Evolutionary conservation across 805 yeast genomes (phyloP).

Genomic region (Pichia nanzhaoensis): DNA sequence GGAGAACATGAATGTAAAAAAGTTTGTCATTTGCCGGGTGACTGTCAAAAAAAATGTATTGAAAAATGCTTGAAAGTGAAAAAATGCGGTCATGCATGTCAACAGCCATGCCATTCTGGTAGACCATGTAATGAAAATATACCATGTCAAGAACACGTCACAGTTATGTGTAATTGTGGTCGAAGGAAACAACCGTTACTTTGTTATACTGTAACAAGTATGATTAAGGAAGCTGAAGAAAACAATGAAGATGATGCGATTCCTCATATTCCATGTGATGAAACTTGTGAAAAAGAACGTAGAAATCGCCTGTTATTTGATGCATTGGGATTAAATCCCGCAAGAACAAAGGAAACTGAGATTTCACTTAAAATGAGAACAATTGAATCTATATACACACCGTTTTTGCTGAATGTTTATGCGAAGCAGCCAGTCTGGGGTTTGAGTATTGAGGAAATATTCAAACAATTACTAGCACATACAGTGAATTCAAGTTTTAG

Average conservation of each 20-base stretch:
- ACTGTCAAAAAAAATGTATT: conserved; percentile 55
- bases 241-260: neutral
- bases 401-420: conserved; percentile 40
- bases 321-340: conserved; percentile 41
- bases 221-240: neutral
- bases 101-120: conserved; percentile 53
- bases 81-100: conserved; percentile 67
- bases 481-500: conserved; percentile 6
- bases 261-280: conserved; percentile 52
- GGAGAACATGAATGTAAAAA: conserved; percentile 48
- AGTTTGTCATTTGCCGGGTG: conserved; percentile 49
- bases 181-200: conserved; percentile 37
- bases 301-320: conserved; percentile 56
- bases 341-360: conserved; percentile 14
- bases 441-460: conserved; percentile 46
- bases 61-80: conserved; percentile 50
- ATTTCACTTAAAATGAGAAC: conserved; percentile 19
- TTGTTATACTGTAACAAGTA: conserved; percentile 40
- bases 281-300: conserved; percentile 53
- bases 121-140: conserved; percentile 42
- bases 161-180: conserved; percentile 60
- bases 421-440: conserved; percentile 64
- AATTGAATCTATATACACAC: conserved; percentile 37
- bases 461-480: conserved; percentile 36
- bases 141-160: conserved; percentile 47